These are phyloP conservation scores for Jatropha multifida DNA, from an alignment of 441 rosid genomes.

Conservation along the genomic window DNA sequence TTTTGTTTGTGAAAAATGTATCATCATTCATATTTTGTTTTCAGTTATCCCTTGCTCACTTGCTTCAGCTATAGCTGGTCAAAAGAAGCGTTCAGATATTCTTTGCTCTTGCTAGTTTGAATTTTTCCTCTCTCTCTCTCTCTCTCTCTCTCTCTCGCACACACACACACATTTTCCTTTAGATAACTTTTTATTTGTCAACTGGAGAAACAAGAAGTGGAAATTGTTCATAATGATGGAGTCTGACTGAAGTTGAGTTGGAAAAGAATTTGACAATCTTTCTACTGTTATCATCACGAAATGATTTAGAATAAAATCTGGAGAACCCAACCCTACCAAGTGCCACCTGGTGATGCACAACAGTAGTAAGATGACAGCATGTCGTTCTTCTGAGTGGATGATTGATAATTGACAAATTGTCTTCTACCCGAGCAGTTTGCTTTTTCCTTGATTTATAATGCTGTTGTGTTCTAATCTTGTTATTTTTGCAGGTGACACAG, in stretches of 20 bases:
- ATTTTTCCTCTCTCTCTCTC: background rate
- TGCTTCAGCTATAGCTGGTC: constrained; percentile 1
- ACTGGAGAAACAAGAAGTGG: background rate
- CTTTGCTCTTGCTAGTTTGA: background rate
- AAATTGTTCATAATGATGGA: background rate
- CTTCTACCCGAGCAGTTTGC: background rate
- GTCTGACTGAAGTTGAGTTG: background rate
- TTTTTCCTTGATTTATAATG: background rate
- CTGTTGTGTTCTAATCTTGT: constrained; percentile 13
- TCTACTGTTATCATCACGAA: background rate
- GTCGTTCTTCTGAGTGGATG: background rate
- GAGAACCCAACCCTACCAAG: background rate
- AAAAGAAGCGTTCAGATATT: background rate
- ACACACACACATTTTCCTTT: background rate
- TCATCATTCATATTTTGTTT: background rate
- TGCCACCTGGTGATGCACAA: background rate
- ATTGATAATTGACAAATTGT: constrained; percentile 8
- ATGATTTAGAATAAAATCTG: background rate
- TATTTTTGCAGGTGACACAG: constrained; percentile 77
- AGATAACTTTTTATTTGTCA: background rate
- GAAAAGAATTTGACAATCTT: background rate
- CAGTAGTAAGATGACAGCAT: background rate
- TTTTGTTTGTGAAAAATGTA: background rate
- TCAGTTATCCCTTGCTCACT: background rate
- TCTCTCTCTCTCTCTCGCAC: too few species aligned